Evolutionary conservation across 2,329 filamentous ascomycete species (phyloP).

Genomic region (Aurifilum marmelostoma): DNA sequence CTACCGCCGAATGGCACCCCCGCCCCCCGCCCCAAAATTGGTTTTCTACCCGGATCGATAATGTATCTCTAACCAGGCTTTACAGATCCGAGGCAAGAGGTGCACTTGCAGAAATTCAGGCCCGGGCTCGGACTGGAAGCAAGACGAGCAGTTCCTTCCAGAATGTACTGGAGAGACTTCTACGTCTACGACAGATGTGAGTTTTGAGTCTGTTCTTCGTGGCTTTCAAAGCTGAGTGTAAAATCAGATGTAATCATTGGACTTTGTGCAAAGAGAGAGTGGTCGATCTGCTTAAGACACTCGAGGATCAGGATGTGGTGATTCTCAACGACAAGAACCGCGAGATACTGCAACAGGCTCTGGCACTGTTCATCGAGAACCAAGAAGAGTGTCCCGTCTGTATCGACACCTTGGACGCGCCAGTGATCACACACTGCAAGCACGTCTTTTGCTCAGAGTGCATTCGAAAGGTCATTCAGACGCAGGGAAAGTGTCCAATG

Average conservation of each 20-base stretch:
- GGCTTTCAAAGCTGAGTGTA: conserved; percentile 29
- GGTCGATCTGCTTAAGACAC: conserved; percentile 68
- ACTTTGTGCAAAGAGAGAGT: conserved; percentile 76
- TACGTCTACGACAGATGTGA: conserved; percentile 77
- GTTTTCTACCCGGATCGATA: background rate
- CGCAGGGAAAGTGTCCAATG: conserved; percentile 82
- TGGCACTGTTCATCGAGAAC: conserved; percentile 76
- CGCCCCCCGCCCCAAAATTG: too few relatives aligned
- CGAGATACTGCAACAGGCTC: conserved; percentile 71
- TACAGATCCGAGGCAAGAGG: conserved; percentile 72
- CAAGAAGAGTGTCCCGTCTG: conserved; percentile 86
- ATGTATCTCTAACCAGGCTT: background rate
- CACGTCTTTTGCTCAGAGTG: conserved; percentile 78
- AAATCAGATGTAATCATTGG: conserved; percentile 77
- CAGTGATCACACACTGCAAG: conserved; percentile 83
- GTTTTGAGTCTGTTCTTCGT: conserved; percentile 37
- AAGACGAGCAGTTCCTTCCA: conserved; percentile 64
- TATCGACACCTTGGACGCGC: conserved; percentile 69
- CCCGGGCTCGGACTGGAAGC: conserved; percentile 45
- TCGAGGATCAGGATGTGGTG: conserved; percentile 70
- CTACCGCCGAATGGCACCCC: conserved; percentile 31
- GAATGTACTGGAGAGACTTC: conserved; percentile 76
- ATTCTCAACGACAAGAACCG: conserved; percentile 73
- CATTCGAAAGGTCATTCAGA: conserved; percentile 73
- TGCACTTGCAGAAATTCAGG: conserved; percentile 64